phyloP scores from a whole-genome alignment of 2,329 filamentous ascomycete species.

The Neonectria faginata region DNA sequence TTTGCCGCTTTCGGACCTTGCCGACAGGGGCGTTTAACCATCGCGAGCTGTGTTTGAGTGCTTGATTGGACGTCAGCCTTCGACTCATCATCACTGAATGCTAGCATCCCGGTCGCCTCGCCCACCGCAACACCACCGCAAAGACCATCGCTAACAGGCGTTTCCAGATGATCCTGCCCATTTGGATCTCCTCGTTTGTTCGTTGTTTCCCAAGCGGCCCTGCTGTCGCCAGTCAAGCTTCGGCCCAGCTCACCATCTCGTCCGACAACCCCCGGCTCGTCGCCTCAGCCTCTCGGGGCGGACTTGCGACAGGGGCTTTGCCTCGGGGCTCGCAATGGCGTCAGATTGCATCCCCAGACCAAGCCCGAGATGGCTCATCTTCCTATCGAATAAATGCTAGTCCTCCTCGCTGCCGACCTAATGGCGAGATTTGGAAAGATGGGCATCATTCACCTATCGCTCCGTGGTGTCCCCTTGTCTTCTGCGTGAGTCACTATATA shows the following conservation, averaged over 20 bases:
- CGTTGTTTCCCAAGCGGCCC: conserved; percentile 32
- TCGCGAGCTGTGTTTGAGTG: conserved; percentile 21
- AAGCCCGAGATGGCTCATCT: conserved; percentile 34
- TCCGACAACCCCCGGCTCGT: conserved; percentile 9
- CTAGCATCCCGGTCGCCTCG: conserved; percentile 27
- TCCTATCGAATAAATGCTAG: conserved; percentile 42
- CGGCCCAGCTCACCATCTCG: conserved; percentile 19
- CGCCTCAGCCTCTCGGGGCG: conserved; percentile 1
- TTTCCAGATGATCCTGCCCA: conserved; percentile 37
- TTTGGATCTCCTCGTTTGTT: conserved; percentile 31
- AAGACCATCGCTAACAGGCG: conserved; percentile 33
- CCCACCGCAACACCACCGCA: conserved; percentile 18
- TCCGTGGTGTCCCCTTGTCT: conserved; percentile 45
- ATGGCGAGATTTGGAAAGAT: conserved; percentile 41
- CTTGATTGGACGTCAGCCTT: conserved; percentile 38
- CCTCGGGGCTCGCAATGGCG: conserved; percentile 41
- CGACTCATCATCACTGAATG: conserved; percentile 20
- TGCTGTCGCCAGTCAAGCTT: conserved; percentile 34
- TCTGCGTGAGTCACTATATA: conserved; percentile 45
- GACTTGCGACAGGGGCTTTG: conserved; percentile 21
- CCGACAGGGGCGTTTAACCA: conserved; percentile 28
- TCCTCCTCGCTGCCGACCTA: conserved; percentile 26
- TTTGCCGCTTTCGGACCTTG: conserved; percentile 18
- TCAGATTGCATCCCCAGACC: conserved; percentile 35
- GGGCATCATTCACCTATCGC: conserved; percentile 43